These are phyloP conservation scores for Turnera subulata DNA, from an alignment of 345 rosid genomes.

Conservation along the genomic window DNA sequence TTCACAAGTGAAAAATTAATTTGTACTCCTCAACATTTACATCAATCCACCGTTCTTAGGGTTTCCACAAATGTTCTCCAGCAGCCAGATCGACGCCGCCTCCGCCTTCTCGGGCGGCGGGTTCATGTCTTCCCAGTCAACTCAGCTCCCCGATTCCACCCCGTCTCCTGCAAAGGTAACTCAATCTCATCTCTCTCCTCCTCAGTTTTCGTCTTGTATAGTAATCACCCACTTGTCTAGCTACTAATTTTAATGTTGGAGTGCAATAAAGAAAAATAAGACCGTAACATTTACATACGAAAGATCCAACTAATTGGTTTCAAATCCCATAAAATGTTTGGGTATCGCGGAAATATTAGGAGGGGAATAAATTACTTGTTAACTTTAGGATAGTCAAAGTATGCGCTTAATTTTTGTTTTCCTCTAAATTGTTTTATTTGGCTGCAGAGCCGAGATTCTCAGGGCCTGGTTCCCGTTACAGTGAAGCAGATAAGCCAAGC, in stretches of 20 bases:
- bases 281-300: too few species aligned
- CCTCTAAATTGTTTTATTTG: not conserved
- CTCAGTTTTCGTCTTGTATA: not conserved
- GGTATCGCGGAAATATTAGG: too few species aligned
- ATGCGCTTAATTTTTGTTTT: too few species aligned
- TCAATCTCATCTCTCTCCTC: not conserved
- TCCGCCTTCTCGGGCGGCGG: constrained; percentile 56
- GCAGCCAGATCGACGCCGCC: constrained; percentile 60
- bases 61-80: constrained; percentile 53
- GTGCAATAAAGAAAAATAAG: too few species aligned
- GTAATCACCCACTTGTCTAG: too few species aligned
- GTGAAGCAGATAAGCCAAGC: constrained; percentile 83
- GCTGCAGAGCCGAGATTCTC: constrained; percentile 57
- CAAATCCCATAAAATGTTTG: too few species aligned
- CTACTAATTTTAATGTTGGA: not conserved
- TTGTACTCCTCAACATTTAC: not conserved
- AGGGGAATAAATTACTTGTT: too few species aligned
- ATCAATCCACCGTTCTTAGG: constrained; percentile 1
- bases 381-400: too few species aligned
- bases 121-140: constrained; percentile 60
- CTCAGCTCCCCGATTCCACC: constrained; percentile 47
- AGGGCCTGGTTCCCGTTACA: constrained; percentile 66
- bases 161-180: constrained; percentile 54
- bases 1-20: too few species aligned
- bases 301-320: too few species aligned